Evolutionary conservation across 345 rosid genomes (phyloP).

Genomic region (Gossypium herbaceum): DNA sequence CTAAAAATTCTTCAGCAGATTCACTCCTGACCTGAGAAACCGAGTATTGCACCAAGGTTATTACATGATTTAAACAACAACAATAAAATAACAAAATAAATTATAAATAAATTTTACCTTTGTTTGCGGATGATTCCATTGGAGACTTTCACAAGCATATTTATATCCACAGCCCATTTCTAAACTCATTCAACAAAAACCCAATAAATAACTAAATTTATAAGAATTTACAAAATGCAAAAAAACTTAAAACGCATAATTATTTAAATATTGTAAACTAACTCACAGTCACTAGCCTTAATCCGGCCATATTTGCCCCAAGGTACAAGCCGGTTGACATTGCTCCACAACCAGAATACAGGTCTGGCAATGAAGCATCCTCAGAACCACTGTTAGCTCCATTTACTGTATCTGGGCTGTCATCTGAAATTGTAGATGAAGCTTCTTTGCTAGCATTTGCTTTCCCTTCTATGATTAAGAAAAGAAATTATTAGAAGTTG

Average conservation of each 20-base stretch:
- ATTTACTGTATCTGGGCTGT: slow-evolving; percentile 17
- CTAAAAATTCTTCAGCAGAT: slow-evolving; percentile 53
- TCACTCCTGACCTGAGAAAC: slow-evolving; percentile 59
- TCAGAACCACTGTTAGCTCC: slow-evolving; percentile 11
- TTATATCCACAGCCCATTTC: slow-evolving; percentile 76
- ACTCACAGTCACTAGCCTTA: slow-evolving; percentile 59
- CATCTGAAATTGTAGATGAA: slow-evolving; percentile 54
- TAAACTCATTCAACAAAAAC: slow-evolving; percentile 16
- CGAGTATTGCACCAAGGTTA: not conserved
- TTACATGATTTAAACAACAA: not conserved
- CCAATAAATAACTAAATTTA: not conserved
- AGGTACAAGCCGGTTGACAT: slow-evolving; percentile 83
- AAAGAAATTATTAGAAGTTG: not conserved
- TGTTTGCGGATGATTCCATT: slow-evolving; percentile 59
- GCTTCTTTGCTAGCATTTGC: slow-evolving; percentile 36
- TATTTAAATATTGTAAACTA: not conserved
- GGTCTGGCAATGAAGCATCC: slow-evolving; percentile 48
- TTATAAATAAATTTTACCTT: slow-evolving; percentile 27
- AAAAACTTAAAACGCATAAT: not conserved
- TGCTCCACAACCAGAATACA: slow-evolving; percentile 85
- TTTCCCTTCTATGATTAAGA: slow-evolving; percentile 27
- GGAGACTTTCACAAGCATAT: slow-evolving; percentile 54
- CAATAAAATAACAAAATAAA: not conserved
- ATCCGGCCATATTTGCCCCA: slow-evolving; percentile 54
- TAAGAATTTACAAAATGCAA: not conserved